phyloP scores from a whole-genome alignment of 768 basidiomycete species.

The Xerocomus brunneocitrinus region DNA sequence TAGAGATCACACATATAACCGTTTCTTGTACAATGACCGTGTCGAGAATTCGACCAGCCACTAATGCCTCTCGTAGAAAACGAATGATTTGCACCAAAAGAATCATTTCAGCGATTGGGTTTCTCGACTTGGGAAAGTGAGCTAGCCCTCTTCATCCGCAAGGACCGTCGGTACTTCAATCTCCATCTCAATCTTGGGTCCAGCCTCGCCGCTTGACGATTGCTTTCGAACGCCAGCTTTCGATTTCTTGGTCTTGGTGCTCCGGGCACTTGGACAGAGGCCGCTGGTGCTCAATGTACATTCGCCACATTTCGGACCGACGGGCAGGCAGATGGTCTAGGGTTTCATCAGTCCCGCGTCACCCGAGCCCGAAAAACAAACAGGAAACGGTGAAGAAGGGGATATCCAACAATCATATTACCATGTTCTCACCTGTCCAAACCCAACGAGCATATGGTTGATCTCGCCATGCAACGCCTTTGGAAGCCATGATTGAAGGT shows the following conservation, averaged over 20 bases:
- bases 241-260: constrained; percentile 18
- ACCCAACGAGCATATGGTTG: constrained; percentile 78
- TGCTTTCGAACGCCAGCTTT: constrained; percentile 9
- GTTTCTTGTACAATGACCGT: not conserved
- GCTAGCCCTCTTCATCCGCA: not conserved
- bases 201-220: constrained; percentile 8
- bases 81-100: not conserved
- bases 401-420: not conserved
- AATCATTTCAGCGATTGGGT: not conserved
- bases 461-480: constrained; percentile 68
- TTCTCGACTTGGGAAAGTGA: too few species aligned
- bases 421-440: constrained; percentile 61
- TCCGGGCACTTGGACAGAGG: constrained; percentile 64
- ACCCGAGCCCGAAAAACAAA: not conserved
- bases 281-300: constrained; percentile 53
- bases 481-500: constrained; percentile 70
- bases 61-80: not conserved
- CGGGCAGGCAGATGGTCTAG: constrained; percentile 64
- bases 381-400: not conserved
- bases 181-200: constrained; percentile 38
- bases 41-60: not conserved
- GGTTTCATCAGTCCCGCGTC: not conserved
- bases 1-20: not conserved
- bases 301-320: constrained; percentile 58
- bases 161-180: constrained; percentile 22